Conservation (phyloP, 2,329 filamentous ascomycete genomes). For the Fusarium tanahbumbuense region DNA sequence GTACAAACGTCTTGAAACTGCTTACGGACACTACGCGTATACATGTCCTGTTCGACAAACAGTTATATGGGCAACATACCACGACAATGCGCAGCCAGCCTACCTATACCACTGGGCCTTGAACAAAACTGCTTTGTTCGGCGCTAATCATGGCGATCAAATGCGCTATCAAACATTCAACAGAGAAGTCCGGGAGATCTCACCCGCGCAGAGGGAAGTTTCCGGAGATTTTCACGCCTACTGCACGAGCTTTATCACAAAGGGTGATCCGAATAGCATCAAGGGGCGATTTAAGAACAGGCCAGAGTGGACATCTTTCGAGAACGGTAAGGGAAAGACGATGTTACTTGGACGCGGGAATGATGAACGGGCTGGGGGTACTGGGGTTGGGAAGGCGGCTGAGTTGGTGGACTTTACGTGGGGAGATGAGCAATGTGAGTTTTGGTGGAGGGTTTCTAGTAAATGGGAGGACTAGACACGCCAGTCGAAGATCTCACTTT, state of each 20-base stretch:
- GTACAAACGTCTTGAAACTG: conserved; percentile 39
- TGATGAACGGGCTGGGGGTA: conserved; percentile 60
- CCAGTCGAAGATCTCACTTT: background rate
- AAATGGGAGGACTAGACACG: conserved; percentile 47
- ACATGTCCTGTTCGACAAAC: conserved; percentile 42
- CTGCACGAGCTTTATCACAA: conserved; percentile 41
- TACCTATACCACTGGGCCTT: conserved; percentile 50
- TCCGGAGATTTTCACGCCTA: conserved; percentile 40
- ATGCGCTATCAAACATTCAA: conserved; percentile 54
- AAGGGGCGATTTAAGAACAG: conserved; percentile 40
- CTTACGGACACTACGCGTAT: conserved; percentile 42
- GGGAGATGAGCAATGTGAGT: conserved; percentile 58
- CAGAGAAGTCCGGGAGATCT: conserved; percentile 52
- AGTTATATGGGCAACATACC: conserved; percentile 38
- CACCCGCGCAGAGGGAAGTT: conserved; percentile 42
- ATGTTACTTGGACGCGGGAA: conserved; percentile 62
- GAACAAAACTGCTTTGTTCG: conserved; percentile 42
- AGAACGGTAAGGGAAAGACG: conserved; percentile 46
- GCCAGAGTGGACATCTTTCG: conserved; percentile 43
- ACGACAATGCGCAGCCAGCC: conserved; percentile 39
- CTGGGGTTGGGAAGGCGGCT: conserved; percentile 51
- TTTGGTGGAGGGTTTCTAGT: conserved; percentile 56
- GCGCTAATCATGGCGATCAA: conserved; percentile 43
- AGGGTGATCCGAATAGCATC: conserved; percentile 35
- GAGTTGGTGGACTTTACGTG: conserved; percentile 55